These are phyloP conservation scores for Sequoiadendron giganteum DNA, from an alignment of 75 land plant genomes.

Conservation along the genomic window DNA sequence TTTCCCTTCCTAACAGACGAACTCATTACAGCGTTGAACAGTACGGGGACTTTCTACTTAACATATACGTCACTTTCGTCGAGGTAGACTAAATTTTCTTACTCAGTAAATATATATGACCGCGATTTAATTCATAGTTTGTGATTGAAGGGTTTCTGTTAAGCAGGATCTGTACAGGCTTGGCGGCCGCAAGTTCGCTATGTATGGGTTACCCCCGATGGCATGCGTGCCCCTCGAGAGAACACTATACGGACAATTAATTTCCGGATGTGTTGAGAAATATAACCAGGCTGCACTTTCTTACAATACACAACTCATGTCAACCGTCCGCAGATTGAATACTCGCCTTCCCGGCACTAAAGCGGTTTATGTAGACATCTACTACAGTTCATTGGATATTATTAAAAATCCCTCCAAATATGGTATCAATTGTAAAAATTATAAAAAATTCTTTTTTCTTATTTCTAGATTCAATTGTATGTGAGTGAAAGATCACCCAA, in stretches of 20 bases:
- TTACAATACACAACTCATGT: slow-evolving; percentile 37
- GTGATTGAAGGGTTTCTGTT: background rate
- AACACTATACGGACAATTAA: slow-evolving; percentile 22
- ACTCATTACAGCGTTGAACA: slow-evolving; percentile 10
- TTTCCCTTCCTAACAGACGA: slow-evolving; percentile 16
- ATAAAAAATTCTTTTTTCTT: no score
- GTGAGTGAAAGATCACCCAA: no score
- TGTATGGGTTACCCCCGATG: slow-evolving; percentile 53
- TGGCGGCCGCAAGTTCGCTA: slow-evolving; percentile 56
- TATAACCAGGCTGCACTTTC: slow-evolving; percentile 28
- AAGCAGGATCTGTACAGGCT: slow-evolving; percentile 35
- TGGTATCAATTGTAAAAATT: slow-evolving; percentile 21
- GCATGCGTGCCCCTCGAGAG: slow-evolving; percentile 50
- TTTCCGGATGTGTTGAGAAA: slow-evolving; percentile 28
- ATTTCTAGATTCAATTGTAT: no score
- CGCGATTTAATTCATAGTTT: background rate
- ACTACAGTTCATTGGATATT: slow-evolving; percentile 24
- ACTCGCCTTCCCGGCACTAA: background rate
- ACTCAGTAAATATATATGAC: no score
- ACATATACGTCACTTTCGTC: slow-evolving; percentile 6
- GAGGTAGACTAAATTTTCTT: slow-evolving; percentile 12
- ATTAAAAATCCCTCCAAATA: slow-evolving; percentile 40
- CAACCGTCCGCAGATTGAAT: slow-evolving; percentile 14
- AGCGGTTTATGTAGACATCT: slow-evolving; percentile 43
- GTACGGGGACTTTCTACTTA: slow-evolving; percentile 22